These are phyloP conservation scores for Malus hybrid DNA, from an alignment of 331 rosid genomes.

Conservation along the genomic window DNA sequence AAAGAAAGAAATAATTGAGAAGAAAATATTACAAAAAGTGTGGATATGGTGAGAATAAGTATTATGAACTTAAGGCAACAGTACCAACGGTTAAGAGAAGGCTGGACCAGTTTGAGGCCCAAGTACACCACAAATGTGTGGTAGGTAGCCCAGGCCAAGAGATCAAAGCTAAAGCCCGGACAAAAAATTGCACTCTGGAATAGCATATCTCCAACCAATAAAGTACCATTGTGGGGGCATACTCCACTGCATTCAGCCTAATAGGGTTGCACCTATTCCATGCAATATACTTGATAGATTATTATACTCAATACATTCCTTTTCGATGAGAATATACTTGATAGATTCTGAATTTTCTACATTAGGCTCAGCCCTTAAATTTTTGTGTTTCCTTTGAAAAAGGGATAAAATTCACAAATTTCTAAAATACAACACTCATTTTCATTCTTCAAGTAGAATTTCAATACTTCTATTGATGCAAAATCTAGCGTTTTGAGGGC, in stretches of 20 bases:
- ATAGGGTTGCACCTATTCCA: background rate
- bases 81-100: background rate
- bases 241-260: background rate
- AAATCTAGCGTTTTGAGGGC: background rate
- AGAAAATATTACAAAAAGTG: background rate
- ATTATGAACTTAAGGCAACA: background rate
- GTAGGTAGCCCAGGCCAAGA: background rate
- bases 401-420: background rate
- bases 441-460: background rate
- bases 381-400: background rate
- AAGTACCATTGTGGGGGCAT: background rate
- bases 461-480: background rate
- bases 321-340: background rate
- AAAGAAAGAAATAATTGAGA: background rate
- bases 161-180: background rate
- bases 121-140: background rate
- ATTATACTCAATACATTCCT: background rate
- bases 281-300: background rate
- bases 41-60: background rate
- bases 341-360: background rate
- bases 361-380: background rate
- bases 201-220: background rate
- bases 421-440: background rate
- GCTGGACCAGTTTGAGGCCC: background rate
- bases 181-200: too few relatives aligned